A percentile compares a stretch with the other conserved stretches of the same genome.
Conservation (phyloP, 192 early-diverging fungal species). For the Powellomyces hirtus region DNA sequence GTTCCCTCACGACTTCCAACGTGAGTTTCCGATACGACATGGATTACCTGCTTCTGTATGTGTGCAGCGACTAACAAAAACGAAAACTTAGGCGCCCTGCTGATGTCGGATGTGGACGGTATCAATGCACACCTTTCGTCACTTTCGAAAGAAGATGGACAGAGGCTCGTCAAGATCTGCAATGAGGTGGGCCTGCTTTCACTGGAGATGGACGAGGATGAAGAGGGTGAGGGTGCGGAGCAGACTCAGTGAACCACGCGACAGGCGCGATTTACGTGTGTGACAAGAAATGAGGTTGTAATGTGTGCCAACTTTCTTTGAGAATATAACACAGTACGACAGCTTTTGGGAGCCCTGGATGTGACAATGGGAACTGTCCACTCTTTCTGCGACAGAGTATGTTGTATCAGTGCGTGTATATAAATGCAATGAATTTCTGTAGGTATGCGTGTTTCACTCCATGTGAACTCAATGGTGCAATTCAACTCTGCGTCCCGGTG, state of each 20-base stretch:
- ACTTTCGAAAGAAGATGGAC: slow-evolving; percentile 68
- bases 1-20: slow-evolving; percentile 69
- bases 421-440: no score
- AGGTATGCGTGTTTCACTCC: no score
- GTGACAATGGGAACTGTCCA: no score
- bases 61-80: neutral
- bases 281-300: no score
- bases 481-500: slow-evolving; percentile 49
- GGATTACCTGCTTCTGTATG: neutral
- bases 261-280: no score
- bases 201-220: slow-evolving; percentile 34
- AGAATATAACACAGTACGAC: no score
- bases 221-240: slow-evolving; percentile 12
- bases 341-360: no score
- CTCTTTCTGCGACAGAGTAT: no score
- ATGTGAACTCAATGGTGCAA: slow-evolving; percentile 38
- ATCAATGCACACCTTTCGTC: slow-evolving; percentile 79
- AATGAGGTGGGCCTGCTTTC: slow-evolving; percentile 68
- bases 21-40: slow-evolving; percentile 20
- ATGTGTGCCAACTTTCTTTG: no score
- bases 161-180: slow-evolving; percentile 72
- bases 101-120: slow-evolving; percentile 72
- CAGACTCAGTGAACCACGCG: no score
- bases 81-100: slow-evolving; percentile 55
- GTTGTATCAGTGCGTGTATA: no score